Conservation (phyloP, 805 yeast species). For the Spathaspora gorwiae region DNA sequence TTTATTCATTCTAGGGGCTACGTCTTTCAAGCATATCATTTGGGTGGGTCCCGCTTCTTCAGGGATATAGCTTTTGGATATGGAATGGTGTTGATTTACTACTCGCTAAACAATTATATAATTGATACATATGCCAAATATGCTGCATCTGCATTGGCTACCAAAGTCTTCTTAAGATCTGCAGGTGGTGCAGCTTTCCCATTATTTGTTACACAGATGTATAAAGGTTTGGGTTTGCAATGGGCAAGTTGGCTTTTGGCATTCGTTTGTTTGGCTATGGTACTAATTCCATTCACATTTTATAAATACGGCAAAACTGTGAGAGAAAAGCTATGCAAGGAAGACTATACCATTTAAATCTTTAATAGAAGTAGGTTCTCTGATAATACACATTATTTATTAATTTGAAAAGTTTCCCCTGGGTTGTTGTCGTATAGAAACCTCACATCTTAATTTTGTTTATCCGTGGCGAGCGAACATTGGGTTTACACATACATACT, state of each 20-base stretch:
- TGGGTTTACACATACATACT: too few species aligned
- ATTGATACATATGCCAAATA: slow-evolving; percentile 83
- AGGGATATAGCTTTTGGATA: slow-evolving; percentile 55
- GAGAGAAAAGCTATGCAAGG: slow-evolving; percentile 63
- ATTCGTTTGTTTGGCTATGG: slow-evolving; percentile 73
- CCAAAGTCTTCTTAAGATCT: slow-evolving; percentile 74
- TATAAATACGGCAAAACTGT: slow-evolving; percentile 61
- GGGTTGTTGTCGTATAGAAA: too few species aligned
- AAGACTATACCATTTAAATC: slow-evolving; percentile 41
- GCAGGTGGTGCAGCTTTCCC: slow-evolving; percentile 90
- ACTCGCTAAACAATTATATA: slow-evolving; percentile 70
- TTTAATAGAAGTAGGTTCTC: too few species aligned
- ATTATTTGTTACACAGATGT: slow-evolving; percentile 77
- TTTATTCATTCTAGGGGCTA: slow-evolving; percentile 75
- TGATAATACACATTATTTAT: too few species aligned
- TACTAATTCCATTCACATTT: slow-evolving; percentile 65
- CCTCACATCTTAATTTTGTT: too few species aligned
- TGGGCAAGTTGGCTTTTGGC: slow-evolving; percentile 83
- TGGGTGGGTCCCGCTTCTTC: slow-evolving; percentile 63
- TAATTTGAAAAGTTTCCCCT: too few species aligned
- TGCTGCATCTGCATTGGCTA: slow-evolving; percentile 78
- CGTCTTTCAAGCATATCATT: slow-evolving; percentile 61
- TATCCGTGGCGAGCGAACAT: too few species aligned
- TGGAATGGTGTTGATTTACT: slow-evolving; percentile 58
- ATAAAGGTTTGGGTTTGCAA: slow-evolving; percentile 63